These are phyloP conservation scores for Cerrena zonata DNA, from an alignment of 1,284 basidiomycete species.

Conservation along the genomic window DNA sequence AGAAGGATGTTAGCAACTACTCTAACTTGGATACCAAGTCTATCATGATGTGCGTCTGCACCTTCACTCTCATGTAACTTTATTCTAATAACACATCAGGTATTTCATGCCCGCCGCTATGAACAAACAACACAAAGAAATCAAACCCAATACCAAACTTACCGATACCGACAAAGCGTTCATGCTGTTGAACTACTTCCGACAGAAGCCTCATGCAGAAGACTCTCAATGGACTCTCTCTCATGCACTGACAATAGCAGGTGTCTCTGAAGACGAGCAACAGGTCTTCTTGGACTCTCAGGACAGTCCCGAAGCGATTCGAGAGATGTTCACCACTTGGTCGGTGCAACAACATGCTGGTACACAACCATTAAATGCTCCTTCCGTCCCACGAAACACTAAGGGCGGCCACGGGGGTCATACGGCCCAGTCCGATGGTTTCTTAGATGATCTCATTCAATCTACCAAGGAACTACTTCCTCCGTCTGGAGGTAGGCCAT, in stretches of 20 bases:
- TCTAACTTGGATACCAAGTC: conserved; percentile 16
- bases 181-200: conserved; percentile 5
- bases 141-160: conserved; percentile 8
- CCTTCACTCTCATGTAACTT: not conserved
- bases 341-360: too few relatives aligned
- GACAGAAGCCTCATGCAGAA: not conserved
- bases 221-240: conserved; percentile 7
- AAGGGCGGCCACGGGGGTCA: too few relatives aligned
- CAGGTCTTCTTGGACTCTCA: not conserved
- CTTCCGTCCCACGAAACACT: too few relatives aligned
- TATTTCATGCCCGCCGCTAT: conserved; percentile 4
- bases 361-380: too few relatives aligned
- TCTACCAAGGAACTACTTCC: too few relatives aligned
- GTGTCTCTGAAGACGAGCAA: not conserved
- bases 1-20: conserved; percentile 17
- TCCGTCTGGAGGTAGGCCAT: too few relatives aligned
- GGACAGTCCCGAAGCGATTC: not conserved
- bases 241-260: conserved; percentile 3
- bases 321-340: not conserved
- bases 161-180: conserved; percentile 9
- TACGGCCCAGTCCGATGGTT: too few relatives aligned
- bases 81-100: conserved; percentile 4
- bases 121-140: conserved; percentile 1
- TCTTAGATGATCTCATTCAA: too few relatives aligned
- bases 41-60: conserved; percentile 7